These are phyloP conservation scores for Penicillium paneum DNA, from an alignment of 2,329 filamentous ascomycete species.

Conservation along the genomic window DNA sequence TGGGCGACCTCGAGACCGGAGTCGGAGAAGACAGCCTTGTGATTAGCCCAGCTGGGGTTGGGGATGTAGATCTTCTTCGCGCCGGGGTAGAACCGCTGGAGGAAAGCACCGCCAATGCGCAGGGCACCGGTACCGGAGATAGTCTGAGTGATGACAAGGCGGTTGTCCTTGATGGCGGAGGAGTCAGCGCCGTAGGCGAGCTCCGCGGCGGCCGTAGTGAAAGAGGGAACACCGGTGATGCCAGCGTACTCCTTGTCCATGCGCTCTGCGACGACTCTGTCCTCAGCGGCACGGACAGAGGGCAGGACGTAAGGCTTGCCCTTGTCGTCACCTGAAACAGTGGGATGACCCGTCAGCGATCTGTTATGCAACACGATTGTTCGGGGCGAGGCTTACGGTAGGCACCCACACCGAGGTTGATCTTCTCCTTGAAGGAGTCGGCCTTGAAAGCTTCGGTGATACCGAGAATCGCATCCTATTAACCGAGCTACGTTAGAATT, in stretches of 20 bases:
- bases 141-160: constrained; percentile 90
- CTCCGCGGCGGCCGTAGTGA: constrained; percentile 86
- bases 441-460: constrained; percentile 99
- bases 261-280: constrained; percentile 72
- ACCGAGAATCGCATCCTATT: constrained; percentile 48
- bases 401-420: constrained; percentile 96
- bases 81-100: constrained; percentile 84
- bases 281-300: constrained; percentile 84
- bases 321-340: constrained; percentile 67
- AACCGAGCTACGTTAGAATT: constrained; percentile 26
- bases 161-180: constrained; percentile 66
- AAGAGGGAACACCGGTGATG: constrained; percentile 92
- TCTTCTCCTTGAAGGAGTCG: constrained; percentile 89
- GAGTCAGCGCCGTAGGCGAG: constrained; percentile 87
- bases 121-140: constrained; percentile 97
- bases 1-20: constrained; percentile 85
- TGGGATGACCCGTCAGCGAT: not conserved
- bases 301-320: constrained; percentile 98
- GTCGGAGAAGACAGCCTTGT: constrained; percentile 93
- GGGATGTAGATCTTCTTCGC: constrained; percentile 97
- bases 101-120: constrained; percentile 89
- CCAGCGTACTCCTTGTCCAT: constrained; percentile 97
- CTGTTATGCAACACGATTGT: not conserved
- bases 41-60: constrained; percentile 95
- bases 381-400: constrained; percentile 61